Conservation (phyloP, 768 basidiomycete genomes). For the Erythrobasidium yunnanense region DNA sequence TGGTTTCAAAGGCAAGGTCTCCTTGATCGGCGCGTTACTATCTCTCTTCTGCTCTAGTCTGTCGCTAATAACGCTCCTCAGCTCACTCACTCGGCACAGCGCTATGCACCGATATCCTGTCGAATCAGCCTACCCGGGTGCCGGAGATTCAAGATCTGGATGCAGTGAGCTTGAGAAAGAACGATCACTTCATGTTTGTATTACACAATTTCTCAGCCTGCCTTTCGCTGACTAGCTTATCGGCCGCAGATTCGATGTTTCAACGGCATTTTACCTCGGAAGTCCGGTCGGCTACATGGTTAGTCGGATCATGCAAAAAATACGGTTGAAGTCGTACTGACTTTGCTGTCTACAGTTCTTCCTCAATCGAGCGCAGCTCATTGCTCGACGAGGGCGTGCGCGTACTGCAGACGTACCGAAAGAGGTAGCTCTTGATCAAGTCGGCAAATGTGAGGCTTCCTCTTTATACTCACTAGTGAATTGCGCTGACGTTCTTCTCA, state of each 20-base stretch:
- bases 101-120: slow-evolving; percentile 35
- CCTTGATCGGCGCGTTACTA: slow-evolving; percentile 36
- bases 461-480: slow-evolving; percentile 19
- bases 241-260: slow-evolving; percentile 32
- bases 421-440: slow-evolving; percentile 33
- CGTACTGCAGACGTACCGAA: slow-evolving; percentile 28
- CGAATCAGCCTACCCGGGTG: slow-evolving; percentile 32
- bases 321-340: not conserved
- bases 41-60: too few species aligned
- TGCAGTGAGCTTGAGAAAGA: not conserved
- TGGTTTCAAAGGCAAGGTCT: slow-evolving; percentile 34
- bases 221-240: not conserved
- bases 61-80: slow-evolving; percentile 22
- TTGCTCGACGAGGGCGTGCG: slow-evolving; percentile 32
- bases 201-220: not conserved
- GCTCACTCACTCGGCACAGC: slow-evolving; percentile 35
- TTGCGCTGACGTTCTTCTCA: slow-evolving; percentile 23
- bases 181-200: not conserved
- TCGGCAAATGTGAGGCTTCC: slow-evolving; percentile 31
- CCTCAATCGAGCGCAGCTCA: slow-evolving; percentile 35
- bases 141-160: not conserved
- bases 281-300: slow-evolving; percentile 29
- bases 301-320: not conserved
- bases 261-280: slow-evolving; percentile 33
- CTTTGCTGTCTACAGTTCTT: slow-evolving; percentile 33